phyloP scores from a whole-genome alignment of 2,329 filamentous ascomycete species.

The Clathrospora elynae region DNA sequence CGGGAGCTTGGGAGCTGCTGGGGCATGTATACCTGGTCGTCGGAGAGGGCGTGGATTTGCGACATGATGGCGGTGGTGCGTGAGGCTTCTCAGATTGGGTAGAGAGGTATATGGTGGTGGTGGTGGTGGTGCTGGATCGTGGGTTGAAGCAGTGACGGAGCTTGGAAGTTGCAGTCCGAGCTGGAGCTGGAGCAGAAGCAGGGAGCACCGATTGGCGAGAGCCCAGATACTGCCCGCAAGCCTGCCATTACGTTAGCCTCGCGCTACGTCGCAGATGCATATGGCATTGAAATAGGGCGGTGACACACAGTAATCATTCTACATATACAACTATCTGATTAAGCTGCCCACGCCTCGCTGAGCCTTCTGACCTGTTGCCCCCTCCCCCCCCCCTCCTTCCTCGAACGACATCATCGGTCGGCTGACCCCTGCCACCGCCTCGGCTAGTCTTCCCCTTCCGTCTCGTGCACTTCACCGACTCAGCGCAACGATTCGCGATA shows the following conservation, averaged over 20 bases:
- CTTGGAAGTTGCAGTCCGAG: slow-evolving; percentile 35
- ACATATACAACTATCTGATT: too few species aligned
- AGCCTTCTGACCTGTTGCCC: slow-evolving; percentile 2
- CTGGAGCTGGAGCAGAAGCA: slow-evolving; percentile 28
- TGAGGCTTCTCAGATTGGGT: not conserved
- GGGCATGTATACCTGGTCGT: slow-evolving; percentile 77
- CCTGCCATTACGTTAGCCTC: slow-evolving; percentile 3
- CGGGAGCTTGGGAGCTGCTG: slow-evolving; percentile 22
- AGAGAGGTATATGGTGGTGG: slow-evolving; percentile 5
- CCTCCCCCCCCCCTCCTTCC: not conserved
- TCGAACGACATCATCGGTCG: slow-evolving; percentile 38
- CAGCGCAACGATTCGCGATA: slow-evolving; percentile 33
- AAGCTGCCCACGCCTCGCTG: too few species aligned
- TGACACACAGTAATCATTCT: too few species aligned
- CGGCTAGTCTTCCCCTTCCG: slow-evolving; percentile 29
- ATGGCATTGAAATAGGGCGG: not conserved
- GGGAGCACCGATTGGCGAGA: slow-evolving; percentile 30
- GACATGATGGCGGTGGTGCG: slow-evolving; percentile 71
- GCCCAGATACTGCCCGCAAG: slow-evolving; percentile 15
- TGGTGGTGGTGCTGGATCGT: slow-evolving; percentile 8
- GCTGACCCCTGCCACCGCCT: slow-evolving; percentile 38
- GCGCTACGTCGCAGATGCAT: slow-evolving; percentile 12
- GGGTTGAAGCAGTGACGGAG: slow-evolving; percentile 24
- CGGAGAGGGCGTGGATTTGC: slow-evolving; percentile 90
- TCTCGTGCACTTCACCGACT: slow-evolving; percentile 37